These are phyloP conservation scores for Chlamydomonas sp. DNA, from an alignment of 139 green algal genomes.

Conservation along the genomic window DNA sequence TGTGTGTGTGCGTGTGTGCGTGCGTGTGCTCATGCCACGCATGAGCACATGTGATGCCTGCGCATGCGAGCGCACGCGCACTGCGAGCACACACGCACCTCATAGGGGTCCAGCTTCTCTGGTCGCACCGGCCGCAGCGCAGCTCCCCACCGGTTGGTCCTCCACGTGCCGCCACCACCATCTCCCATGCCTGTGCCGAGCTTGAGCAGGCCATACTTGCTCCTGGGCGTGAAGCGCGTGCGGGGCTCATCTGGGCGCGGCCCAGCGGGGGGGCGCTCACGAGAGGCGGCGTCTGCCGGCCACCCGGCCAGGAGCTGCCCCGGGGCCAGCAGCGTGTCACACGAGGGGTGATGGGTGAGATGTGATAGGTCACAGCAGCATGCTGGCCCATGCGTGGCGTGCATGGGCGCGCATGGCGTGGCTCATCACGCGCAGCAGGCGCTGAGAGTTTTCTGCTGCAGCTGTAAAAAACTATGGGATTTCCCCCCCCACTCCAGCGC, in stretches of 20 bases:
- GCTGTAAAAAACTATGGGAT: neutral
- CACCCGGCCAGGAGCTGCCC: conserved; percentile 7
- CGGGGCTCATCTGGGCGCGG: neutral
- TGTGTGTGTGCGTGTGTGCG: no score
- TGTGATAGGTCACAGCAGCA: no score
- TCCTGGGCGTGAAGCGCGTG: neutral
- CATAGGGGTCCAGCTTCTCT: neutral
- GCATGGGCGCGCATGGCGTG: no score
- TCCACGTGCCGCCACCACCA: neutral
- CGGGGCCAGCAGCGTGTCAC: neutral
- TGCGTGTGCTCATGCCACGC: no score
- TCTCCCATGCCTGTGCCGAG: neutral
- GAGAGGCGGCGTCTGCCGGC: neutral
- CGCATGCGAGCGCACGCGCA: neutral
- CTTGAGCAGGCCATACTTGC: conserved; percentile 22
- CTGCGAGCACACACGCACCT: conserved; percentile 6
- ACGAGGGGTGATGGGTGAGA: no score
- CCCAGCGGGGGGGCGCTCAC: conserved; percentile 1
- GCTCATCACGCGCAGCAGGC: no score
- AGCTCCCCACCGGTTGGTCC: no score
- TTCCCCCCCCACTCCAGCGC: neutral
- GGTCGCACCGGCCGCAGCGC: neutral
- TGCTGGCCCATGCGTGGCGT: no score
- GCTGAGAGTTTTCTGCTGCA: neutral
- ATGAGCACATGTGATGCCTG: neutral